Conservation (phyloP, 345 rosid species). For the rapeseed (Brassica napus) region Da-Ae NC_063444.1:29184501-29185000, state of each 20-base stretch:
- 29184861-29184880: too few species aligned
- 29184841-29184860: too few species aligned
- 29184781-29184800: background rate
- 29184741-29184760: background rate
- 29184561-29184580: background rate
- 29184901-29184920: too few species aligned
- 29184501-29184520: too few species aligned
- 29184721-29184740: slow-evolving; percentile 58
- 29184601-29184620: background rate
- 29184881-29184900: too few species aligned
- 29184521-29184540: background rate
- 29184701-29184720: slow-evolving; percentile 78
- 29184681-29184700: background rate
- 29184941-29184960: too few species aligned
- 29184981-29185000: too few species aligned
- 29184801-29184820: too few species aligned
- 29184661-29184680: slow-evolving; percentile 13
- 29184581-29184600: background rate
- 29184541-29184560: background rate
- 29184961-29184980: too few species aligned
- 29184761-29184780: background rate
- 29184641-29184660: background rate
- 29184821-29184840: too few species aligned
- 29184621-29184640: slow-evolving; percentile 19
- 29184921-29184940: too few species aligned